Percentiles rank a stretch among this genome's conserved stretches.
Conservation (phyloP, 2,329 filamentous ascomycete species). For the Aureobasidium vineae region DNA sequence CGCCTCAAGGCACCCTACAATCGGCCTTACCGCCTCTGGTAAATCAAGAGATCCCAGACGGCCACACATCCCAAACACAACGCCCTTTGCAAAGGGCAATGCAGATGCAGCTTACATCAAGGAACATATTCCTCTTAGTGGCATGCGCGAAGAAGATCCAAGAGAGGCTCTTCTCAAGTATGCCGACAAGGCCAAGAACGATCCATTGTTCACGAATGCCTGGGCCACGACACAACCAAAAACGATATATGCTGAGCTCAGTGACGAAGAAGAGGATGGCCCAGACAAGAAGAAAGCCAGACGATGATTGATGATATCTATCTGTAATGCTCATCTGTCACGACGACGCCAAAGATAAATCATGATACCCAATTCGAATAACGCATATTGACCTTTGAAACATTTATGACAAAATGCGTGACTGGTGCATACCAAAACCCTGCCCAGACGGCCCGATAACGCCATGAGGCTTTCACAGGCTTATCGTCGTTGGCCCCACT, state of each 20-base stretch:
- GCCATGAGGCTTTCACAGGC: conserved; percentile 18
- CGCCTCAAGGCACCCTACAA: conserved; percentile 62
- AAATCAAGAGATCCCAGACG: conserved; percentile 74
- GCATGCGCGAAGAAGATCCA: conserved; percentile 95
- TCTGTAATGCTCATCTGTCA: background rate
- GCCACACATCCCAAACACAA: conserved; percentile 79
- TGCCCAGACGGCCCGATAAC: conserved; percentile 24
- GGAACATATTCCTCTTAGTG: conserved; percentile 82
- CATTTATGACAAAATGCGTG: conserved; percentile 16
- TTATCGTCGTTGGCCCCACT: conserved; percentile 20
- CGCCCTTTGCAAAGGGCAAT: conserved; percentile 86
- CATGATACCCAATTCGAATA: conserved; percentile 22
- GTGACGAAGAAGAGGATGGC: conserved; percentile 74
- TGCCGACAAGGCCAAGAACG: conserved; percentile 86
- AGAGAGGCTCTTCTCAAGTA: conserved; percentile 93
- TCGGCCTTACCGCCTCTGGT: conserved; percentile 76
- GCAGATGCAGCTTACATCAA: conserved; percentile 88
- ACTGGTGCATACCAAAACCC: conserved; percentile 17
- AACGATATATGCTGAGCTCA: conserved; percentile 84
- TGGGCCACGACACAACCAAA: conserved; percentile 91
- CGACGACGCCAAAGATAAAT: background rate
- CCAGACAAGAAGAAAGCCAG: conserved; percentile 61
- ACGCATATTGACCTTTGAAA: background rate
- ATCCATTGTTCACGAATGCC: conserved; percentile 90
- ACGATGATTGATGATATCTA: conserved; percentile 15